Evolutionary conservation across 2,329 filamentous ascomycete genomes (phyloP).

Genomic region (Exophiala viscosa): DNA sequence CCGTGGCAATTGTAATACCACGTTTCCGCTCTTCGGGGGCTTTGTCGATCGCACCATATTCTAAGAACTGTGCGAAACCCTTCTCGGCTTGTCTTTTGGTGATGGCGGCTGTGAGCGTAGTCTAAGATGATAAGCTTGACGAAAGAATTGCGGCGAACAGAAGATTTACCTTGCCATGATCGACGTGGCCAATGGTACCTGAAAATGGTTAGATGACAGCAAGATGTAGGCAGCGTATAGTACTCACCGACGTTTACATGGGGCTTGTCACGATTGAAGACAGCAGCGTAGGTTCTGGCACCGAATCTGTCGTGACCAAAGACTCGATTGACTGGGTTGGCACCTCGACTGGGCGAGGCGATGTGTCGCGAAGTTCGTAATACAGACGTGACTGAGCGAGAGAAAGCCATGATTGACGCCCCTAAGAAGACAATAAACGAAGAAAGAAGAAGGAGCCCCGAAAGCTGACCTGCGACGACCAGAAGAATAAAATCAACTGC

Average conservation of each 20-base stretch:
- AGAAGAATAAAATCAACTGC: no score
- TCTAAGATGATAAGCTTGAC: slow-evolving; percentile 54
- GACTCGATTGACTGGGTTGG: slow-evolving; percentile 69
- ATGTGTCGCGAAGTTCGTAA: slow-evolving; percentile 76
- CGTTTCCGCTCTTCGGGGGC: slow-evolving; percentile 98
- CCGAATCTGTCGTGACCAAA: slow-evolving; percentile 44
- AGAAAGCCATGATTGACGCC: slow-evolving; percentile 68
- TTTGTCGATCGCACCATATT: slow-evolving; percentile 98
- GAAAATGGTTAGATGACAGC: background rate
- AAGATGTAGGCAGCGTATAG: background rate
- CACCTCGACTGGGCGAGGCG: slow-evolving; percentile 62
- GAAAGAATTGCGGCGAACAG: slow-evolving; percentile 15
- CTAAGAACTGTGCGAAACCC: slow-evolving; percentile 88
- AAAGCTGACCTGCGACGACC: background rate
- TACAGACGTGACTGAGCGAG: slow-evolving; percentile 73
- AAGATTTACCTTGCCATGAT: slow-evolving; percentile 86
- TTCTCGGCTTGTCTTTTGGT: slow-evolving; percentile 97
- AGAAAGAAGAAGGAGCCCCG: slow-evolving; percentile 6
- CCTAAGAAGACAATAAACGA: slow-evolving; percentile 19
- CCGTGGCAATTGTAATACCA: slow-evolving; percentile 98
- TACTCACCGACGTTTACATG: slow-evolving; percentile 92
- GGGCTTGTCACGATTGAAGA: slow-evolving; percentile 85
- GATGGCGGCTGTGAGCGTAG: slow-evolving; percentile 95
- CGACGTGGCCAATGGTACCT: slow-evolving; percentile 98
- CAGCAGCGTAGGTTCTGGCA: slow-evolving; percentile 56